Base-by-base conservation (phyloP, 2,329 filamentous ascomycete species). In the Alternaria viburni region DNA sequence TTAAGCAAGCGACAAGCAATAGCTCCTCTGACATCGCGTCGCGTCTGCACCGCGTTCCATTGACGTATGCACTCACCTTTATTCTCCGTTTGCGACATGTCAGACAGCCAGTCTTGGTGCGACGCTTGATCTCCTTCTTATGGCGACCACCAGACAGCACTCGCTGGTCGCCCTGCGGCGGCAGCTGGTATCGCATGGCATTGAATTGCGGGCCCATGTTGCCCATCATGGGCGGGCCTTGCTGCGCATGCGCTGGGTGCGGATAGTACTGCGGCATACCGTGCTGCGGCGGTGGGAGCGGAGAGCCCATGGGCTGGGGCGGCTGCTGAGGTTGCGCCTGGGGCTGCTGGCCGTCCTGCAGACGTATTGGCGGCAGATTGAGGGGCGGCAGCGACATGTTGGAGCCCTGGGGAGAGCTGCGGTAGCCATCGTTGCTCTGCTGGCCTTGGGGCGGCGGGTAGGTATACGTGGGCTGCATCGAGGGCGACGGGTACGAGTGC, bases 61-160 rank as follows among this genome's bases (percentile, higher is more conserved):
- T 69, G 69, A 69, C 36, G 57, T 68, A 62, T 64, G 66, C 68
- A 71, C 77, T 76, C 64, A 92, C 90, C 89, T 92, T 92, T 80
- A 92, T 92, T 82, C 90, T 84, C 72, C 90, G 84, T 70, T 85
- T 85, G 67, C 83, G 81, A 81, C 83, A 85, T 21, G 83, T 85
- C 78, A 85, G 65, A 80, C 90, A 92, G n/a, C 89, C 89, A 1
- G 89, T 91, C 81, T 91, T 91, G 61, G 90, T 92, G 76, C 90
- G 85, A 69, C 90, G 85, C 82, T 92, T 92, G 78, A 92, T 91
- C 81, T 93, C 90, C 81, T 91, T 89, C 80, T 88, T 88, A 77
- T 91, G 88, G 72, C 89, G 84, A 51, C 86, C 87, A 63, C 88
- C 86, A 21, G 86, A 87, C 78, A 90, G 84, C 66, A 88, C 84